Evolutionary conservation across 306 rosid species (phyloP).

Genomic region (Rosa lucieae): DNA sequence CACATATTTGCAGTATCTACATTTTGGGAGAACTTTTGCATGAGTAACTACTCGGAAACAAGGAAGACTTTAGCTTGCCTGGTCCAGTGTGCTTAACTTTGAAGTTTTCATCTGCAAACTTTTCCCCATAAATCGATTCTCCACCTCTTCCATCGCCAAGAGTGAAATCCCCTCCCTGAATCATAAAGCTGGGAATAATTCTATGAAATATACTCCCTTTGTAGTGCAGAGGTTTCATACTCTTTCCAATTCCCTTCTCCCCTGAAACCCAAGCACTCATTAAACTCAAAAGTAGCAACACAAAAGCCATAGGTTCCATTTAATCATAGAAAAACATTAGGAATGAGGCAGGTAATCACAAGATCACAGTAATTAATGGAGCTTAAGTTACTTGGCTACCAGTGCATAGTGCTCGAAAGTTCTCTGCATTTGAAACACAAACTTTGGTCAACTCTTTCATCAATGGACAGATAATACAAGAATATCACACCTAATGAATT

Average conservation of each 20-base stretch:
- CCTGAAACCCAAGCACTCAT: slow-evolving; percentile 46
- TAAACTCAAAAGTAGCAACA: slow-evolving; percentile 17
- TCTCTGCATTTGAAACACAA: slow-evolving; percentile 55
- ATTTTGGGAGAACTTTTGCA: neutral
- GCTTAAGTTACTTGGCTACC: slow-evolving; percentile 62
- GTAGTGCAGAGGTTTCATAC: slow-evolving; percentile 67
- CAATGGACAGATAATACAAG: neutral
- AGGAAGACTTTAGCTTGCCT: slow-evolving; percentile 46
- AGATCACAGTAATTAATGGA: slow-evolving; percentile 21
- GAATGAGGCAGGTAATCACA: neutral
- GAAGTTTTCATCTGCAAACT: slow-evolving; percentile 84
- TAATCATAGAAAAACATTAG: neutral
- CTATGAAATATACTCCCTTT: slow-evolving; percentile 80
- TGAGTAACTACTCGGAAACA: slow-evolving; percentile 2
- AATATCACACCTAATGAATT: too few relatives aligned
- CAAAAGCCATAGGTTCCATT: slow-evolving; percentile 8
- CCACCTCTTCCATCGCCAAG: slow-evolving; percentile 86
- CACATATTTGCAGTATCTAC: neutral
- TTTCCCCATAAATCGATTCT: slow-evolving; percentile 74
- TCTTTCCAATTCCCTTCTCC: slow-evolving; percentile 72
- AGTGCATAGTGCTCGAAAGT: slow-evolving; percentile 87
- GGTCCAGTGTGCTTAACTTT: slow-evolving; percentile 68
- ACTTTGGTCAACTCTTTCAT: slow-evolving; percentile 17
- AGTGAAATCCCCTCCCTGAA: slow-evolving; percentile 91
- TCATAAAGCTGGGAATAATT: slow-evolving; percentile 80